Conservation (phyloP, 371 early-diverging fungal genomes). For the Saksenaea oblongispora region DNA sequence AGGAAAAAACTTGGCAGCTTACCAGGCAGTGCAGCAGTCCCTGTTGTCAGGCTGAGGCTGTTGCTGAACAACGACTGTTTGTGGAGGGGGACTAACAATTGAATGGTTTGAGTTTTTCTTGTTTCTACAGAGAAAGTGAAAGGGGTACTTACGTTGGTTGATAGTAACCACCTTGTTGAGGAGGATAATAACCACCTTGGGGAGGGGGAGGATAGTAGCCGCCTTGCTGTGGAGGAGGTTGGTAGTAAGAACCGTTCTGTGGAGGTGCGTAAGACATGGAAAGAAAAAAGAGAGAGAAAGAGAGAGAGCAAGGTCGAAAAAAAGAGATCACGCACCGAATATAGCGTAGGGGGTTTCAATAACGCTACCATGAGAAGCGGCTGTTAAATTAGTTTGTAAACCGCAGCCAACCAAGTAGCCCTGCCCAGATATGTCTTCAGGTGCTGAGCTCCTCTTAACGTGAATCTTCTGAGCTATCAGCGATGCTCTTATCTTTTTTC, state of each 20-base stretch:
- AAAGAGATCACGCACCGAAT: no score
- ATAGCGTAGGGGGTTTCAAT: no score
- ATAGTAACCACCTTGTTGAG: slow-evolving; percentile 11
- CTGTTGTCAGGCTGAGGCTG: slow-evolving; percentile 1
- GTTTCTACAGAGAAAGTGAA: not conserved
- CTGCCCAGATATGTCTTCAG: no score
- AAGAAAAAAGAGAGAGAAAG: not conserved
- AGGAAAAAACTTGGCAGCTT: not conserved
- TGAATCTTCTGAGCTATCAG: no score
- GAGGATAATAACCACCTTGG: slow-evolving; percentile 9
- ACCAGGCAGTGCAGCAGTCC: slow-evolving; percentile 16
- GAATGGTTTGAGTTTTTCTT: not conserved
- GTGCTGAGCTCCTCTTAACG: no score
- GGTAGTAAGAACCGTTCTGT: not conserved
- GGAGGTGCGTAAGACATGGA: slow-evolving; percentile 1
- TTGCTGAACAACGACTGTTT: slow-evolving; percentile 12
- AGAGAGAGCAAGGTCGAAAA: not conserved
- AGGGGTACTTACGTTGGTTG: slow-evolving; percentile 11
- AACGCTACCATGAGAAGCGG: no score
- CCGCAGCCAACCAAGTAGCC: no score
- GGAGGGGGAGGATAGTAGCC: slow-evolving; percentile 6
- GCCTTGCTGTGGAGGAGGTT: slow-evolving; percentile 9
- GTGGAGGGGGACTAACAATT: slow-evolving; percentile 6
- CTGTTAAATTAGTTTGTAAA: no score
- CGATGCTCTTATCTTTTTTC: no score